Evolutionary conservation across 2,329 filamentous ascomycete genomes (phyloP).

Genomic region (Colletotrichum godetiae): DNA sequence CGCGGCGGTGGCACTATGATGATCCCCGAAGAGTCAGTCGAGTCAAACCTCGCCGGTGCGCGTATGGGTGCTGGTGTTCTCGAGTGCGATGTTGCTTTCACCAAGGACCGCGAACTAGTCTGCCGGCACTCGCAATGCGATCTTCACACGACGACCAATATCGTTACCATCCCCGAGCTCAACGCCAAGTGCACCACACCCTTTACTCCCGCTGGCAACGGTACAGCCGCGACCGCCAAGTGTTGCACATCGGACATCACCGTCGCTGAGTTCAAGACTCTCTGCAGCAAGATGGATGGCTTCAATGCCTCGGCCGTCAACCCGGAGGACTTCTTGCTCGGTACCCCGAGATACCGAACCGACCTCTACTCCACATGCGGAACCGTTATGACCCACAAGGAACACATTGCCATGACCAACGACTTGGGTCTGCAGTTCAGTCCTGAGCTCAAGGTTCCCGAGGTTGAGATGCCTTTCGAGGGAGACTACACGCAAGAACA

Average conservation of each 20-base stretch:
- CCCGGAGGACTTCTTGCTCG: constrained; percentile 65
- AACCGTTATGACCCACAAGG: constrained; percentile 69
- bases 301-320: constrained; percentile 69
- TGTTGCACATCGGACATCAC: constrained; percentile 81
- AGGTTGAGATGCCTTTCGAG: constrained; percentile 77
- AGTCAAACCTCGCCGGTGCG: constrained; percentile 71
- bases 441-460: constrained; percentile 74
- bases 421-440: constrained; percentile 71
- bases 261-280: constrained; percentile 72
- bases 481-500: constrained; percentile 72
- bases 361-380: constrained; percentile 74
- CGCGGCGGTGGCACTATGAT: constrained; percentile 69
- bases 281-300: constrained; percentile 79
- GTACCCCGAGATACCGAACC: constrained; percentile 71
- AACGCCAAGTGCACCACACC: constrained; percentile 72
- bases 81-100: constrained; percentile 77
- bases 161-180: constrained; percentile 70
- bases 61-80: constrained; percentile 75
- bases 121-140: constrained; percentile 77
- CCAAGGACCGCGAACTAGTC: constrained; percentile 72
- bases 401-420: constrained; percentile 71
- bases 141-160: constrained; percentile 76
- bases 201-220: constrained; percentile 66
- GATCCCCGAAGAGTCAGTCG: constrained; percentile 72
- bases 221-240: constrained; percentile 66